Evolutionary conservation across 371 early-diverging fungal genomes (phyloP).

Genomic region (Mucor velutinosus): DNA sequence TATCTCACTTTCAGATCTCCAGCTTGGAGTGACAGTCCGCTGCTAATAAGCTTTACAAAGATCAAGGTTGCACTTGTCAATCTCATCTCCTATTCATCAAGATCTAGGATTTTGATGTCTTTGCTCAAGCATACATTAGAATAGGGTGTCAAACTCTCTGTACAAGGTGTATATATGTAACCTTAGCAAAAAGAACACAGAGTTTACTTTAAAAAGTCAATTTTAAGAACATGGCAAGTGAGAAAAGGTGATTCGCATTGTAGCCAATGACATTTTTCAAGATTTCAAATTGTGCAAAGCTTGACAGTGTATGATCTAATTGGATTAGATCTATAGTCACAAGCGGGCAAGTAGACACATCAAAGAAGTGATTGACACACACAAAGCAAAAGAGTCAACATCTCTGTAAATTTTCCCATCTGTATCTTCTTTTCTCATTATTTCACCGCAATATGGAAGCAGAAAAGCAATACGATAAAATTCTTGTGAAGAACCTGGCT

Average conservation of each 20-base stretch:
- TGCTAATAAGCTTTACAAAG: background rate
- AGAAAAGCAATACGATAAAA: slow-evolving; percentile 62
- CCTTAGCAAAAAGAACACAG: background rate
- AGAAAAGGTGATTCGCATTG: background rate
- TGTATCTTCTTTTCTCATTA: background rate
- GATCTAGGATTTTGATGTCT: background rate
- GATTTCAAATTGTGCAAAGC: background rate
- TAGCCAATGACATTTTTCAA: background rate
- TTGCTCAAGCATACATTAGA: no score
- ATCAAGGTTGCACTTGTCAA: background rate
- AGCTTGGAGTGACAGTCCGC: background rate
- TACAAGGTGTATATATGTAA: background rate
- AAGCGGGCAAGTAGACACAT: background rate
- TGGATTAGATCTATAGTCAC: slow-evolving; percentile 4
- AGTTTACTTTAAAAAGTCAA: background rate
- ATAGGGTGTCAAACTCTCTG: background rate
- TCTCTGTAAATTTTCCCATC: slow-evolving; percentile 1
- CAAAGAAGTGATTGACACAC: background rate
- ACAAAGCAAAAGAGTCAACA: background rate
- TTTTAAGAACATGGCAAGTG: background rate
- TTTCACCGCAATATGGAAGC: background rate
- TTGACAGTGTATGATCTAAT: background rate
- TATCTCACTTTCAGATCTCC: no score
- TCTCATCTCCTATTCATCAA: background rate
- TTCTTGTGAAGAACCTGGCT: slow-evolving; percentile 79